Evolutionary conservation across 305 asterid genomes (phyloP), one percentile per base, ranked within the genome.

Genomic region (Rubia peregrina): DNA sequence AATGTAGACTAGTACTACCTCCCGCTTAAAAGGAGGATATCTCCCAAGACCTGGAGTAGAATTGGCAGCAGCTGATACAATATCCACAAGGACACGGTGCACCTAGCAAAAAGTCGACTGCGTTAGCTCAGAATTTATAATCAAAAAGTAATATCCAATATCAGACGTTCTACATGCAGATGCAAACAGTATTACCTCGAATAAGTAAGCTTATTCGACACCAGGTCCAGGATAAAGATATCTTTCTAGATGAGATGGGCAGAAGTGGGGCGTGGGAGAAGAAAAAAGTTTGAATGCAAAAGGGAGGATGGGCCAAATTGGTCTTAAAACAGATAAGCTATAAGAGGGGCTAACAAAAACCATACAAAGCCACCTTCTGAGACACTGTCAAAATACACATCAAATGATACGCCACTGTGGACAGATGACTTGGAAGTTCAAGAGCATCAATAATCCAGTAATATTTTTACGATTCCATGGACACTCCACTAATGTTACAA

Each of bases 31-130:
- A 81, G 97, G 95, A 81, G 98, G 99, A 80, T 95, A 95, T 85
- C 96, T 90, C 77, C 98, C 98, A 72, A 95, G 99, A 75, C 98
- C 99, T 41, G 98, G 94, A 14, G 99, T 95, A 70, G 96, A 92
- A 80, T 91, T 95, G 71, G 98, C 98, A 83, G 99, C 79, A 78
- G 95, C 83, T 75, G 98, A 84, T 70, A 95, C 96, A 70, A 95
- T 87, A 57, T 92, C 97, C 64, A 87, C 87, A 69, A 95, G 97
- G 65, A 91, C 97, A 60, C 98, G 91, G 75, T 95, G 99, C 78
- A 95, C 99, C 98, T 95, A 61, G 14, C 62, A 73, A 53, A 61
- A 63, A 62, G 61, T 65, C 42, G 38, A 46, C 75, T 49, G 61
- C 44, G 61, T 66, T 68, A 70, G 40, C 64, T 61, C 61, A 67